Evolutionary conservation across 768 basidiomycete genomes (phyloP), one percentile per base, ranked within the genome.

Genomic region (Sporobolomyces phaffii): DNA sequence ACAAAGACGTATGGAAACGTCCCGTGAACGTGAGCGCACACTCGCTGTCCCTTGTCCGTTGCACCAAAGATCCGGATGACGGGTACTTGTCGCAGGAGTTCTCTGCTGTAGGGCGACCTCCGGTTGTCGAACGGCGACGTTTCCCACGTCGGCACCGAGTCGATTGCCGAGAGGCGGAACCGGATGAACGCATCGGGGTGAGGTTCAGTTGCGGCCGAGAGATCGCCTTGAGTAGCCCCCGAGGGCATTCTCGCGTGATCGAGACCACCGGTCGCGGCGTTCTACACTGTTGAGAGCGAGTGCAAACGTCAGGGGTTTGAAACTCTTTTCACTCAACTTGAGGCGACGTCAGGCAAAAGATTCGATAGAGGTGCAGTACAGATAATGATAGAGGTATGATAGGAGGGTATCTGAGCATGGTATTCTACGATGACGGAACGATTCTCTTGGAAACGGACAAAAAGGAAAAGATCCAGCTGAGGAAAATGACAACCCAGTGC

Each of bases 1-100:
- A 94, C 82, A 76, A 84, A 94, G 77, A 93, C 86, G 78, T 99
- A 99, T 1, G 94, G 93, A 78, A 88, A 94, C 34, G 88, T 88
- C 80, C 92, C 90, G 76, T 96, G 93, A 44, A 98, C 80, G 80
- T 96, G 87, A 18, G 93, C 82, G 75, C 91, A 93, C 24, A 90
- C 84, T 75, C 85, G 87, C 77, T 85, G 80, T 18, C 90, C 89
- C 3, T 78, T 76, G 7, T 89, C 88, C 2, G 91, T 89, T 17
- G 85, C 79, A 18, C 94, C 96, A 77, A 85, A 97, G 53, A 99
- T 87, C 58, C 91, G 82, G 63, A 98, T 80, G 6, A 92, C 82
- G 18, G 94, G 94, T 0, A 72, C 70, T 2, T 31, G 24, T 10
- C 36, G 22, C 11, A 71, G 26, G 0, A 18, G n/a, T 5, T 67